phyloP scores from a whole-genome alignment of 2,329 filamentous ascomycete species.

The Bipolaris sorokiniana region DNA sequence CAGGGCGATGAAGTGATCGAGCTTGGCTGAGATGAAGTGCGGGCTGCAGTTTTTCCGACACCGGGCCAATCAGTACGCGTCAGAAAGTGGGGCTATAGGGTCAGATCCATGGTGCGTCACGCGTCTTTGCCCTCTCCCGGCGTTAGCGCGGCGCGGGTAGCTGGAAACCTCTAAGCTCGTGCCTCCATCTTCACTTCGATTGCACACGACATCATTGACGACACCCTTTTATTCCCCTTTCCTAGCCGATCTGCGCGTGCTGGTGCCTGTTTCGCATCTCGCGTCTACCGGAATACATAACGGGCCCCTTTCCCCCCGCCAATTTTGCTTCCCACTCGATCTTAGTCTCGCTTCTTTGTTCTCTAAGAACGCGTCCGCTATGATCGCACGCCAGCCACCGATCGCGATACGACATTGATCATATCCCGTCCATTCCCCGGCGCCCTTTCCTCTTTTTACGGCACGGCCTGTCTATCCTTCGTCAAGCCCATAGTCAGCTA shows the following conservation, averaged over 20 bases:
- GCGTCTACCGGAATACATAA: conserved; percentile 8
- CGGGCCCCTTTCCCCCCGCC: not conserved
- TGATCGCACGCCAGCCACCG: conserved; percentile 46
- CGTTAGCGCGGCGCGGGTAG: conserved; percentile 25
- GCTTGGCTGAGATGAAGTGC: conserved; percentile 20
- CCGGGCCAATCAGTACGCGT: conserved; percentile 35
- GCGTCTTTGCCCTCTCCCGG: conserved; percentile 21
- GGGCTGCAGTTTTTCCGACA: conserved; percentile 26
- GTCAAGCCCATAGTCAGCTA: conserved; percentile 33
- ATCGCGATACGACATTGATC: conserved; percentile 40
- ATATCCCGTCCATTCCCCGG: conserved; percentile 30
- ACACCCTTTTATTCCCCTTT: conserved; percentile 21
- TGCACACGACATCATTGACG: conserved; percentile 22
- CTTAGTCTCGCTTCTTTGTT: conserved; percentile 24
- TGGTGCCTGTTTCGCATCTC: conserved; percentile 21
- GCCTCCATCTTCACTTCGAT: conserved; percentile 22
- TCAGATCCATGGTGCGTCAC: conserved; percentile 27
- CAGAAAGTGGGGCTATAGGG: conserved; percentile 3
- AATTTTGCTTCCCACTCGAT: conserved; percentile 18
- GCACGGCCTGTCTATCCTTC: conserved; percentile 23
- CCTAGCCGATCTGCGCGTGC: conserved; percentile 20
- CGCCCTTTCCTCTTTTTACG: conserved; percentile 22
- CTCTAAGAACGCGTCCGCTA: conserved; percentile 43
- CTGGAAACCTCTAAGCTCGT: conserved; percentile 29
- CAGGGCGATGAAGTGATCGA: conserved; percentile 35